Evolutionary conservation across 208 protist species (phyloP), one percentile per base, ranked within the genome.

Genomic region (Acanthamoeba sp.): DNA sequence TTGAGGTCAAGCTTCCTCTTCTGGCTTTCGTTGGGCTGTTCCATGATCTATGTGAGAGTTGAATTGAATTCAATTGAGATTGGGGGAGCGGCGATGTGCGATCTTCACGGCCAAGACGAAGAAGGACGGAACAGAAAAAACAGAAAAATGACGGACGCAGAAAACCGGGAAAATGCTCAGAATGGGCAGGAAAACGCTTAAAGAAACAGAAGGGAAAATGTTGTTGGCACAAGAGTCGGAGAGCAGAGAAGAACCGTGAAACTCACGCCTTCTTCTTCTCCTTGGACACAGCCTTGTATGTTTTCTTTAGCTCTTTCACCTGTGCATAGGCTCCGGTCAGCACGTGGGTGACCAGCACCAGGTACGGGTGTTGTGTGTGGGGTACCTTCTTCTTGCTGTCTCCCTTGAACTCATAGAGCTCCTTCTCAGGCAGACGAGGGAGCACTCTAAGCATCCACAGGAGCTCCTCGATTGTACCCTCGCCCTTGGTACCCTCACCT

Each of bases 341-440:
- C 38, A 40, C 1, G 38, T 20, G 27, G 1, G 14, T 1, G 10
- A 48, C 0, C 10, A 10, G 32, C 69, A 22, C 20, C 45, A 87
- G 20, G 76, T 36, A 59, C 22, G 76, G 18, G 0, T 50, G 10
- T 16, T 48, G 34, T 12, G 7, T 50, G 14, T 3, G 4, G 24
- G 2, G 24, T 38, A 87, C 78, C 78, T 87, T 87, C 45, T 94
- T 94, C 90, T 94, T 78, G 29, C n/a, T 78, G 34, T 71, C 50
- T 6, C 52, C 57, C 34, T 85, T 85, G 36, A 94, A 85, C 18
- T 94, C 90, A 40, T 94, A 94, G 32, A 94, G 73, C 29, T 94
- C 90, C 45, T 94, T 94, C 73, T 94, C 90, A 22, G 45, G 48
- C 14, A 94, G 62, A 32, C 90, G 66, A 1, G 90, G 90, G 10